These are phyloP conservation scores for Gracilaria domingensis DNA, from an alignment of 23 red algal species.

Conservation along the genomic window DNA sequence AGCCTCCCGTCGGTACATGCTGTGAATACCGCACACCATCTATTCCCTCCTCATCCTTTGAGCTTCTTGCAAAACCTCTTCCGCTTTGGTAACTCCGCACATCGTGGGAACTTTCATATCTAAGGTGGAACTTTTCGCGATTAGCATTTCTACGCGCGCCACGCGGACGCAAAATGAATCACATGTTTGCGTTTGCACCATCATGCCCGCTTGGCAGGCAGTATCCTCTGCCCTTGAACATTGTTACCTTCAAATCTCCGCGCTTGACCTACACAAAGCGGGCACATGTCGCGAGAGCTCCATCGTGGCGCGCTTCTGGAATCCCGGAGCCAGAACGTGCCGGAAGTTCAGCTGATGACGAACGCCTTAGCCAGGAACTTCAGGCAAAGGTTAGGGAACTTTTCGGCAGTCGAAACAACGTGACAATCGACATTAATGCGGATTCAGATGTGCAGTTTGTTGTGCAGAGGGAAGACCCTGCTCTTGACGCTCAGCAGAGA, in stretches of 20 bases:
- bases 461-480: constrained; percentile 15
- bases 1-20: too few species aligned
- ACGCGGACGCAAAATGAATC: background rate
- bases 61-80: too few species aligned
- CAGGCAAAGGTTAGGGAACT: constrained; percentile 63
- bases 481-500: background rate
- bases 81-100: background rate
- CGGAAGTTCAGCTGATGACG: constrained; percentile 47
- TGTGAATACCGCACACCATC: too few species aligned
- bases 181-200: background rate
- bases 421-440: constrained; percentile 51
- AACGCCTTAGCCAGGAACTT: constrained; percentile 37
- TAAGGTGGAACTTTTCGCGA: background rate
- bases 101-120: background rate
- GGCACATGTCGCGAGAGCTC: background rate
- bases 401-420: constrained; percentile 56
- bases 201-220: background rate
- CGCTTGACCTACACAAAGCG: background rate
- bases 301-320: constrained; percentile 45
- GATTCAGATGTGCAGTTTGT: constrained; percentile 63
- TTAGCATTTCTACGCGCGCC: background rate
- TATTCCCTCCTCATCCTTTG: too few species aligned
- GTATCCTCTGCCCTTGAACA: background rate
- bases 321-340: constrained; percentile 9
- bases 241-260: background rate